Conservation (phyloP, 1,284 basidiomycete genomes). For the Ustilago tritici region DNA sequence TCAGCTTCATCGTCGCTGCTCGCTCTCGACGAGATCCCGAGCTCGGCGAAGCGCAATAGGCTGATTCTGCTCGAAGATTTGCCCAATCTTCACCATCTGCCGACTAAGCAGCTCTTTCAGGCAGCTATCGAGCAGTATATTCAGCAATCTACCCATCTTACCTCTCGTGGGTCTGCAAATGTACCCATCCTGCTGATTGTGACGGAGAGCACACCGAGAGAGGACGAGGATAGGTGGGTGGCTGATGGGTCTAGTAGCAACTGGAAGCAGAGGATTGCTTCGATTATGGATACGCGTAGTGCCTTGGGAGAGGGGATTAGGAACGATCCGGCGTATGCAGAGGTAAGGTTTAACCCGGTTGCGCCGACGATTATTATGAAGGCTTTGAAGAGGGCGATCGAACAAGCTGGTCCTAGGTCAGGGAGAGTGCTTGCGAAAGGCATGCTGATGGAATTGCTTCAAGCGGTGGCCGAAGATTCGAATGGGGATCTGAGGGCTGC, state of each 20-base stretch:
- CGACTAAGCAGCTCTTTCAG: conserved; percentile 83
- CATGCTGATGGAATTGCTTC: conserved; percentile 21
- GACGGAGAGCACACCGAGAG: conserved; percentile 77
- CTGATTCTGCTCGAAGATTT: conserved; percentile 90
- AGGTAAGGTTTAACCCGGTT: conserved; percentile 90
- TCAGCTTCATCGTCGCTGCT: conserved; percentile 6
- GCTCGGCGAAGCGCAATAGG: conserved; percentile 39
- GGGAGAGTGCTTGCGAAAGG: conserved; percentile 4
- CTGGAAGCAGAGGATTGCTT: conserved; percentile 69
- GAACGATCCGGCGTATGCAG: conserved; percentile 77
- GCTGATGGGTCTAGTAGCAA: conserved; percentile 72
- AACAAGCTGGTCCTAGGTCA: not conserved
- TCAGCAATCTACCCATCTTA: conserved; percentile 14
- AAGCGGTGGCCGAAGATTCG: conserved; percentile 77
- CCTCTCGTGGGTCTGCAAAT: conserved; percentile 20
- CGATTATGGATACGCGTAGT: conserved; percentile 76
- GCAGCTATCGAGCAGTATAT: conserved; percentile 73
- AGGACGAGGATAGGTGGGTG: conserved; percentile 73
- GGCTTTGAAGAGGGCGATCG: conserved; percentile 75
- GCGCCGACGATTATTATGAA: conserved; percentile 85
- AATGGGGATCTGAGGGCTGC: conserved; percentile 93
- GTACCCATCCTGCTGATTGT: conserved; percentile 84
- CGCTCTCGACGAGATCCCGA: conserved; percentile 2
- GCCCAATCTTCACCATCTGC: conserved; percentile 79
- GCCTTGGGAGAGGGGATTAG: conserved; percentile 77